Base-by-base conservation (phyloP, 75 land plant species). In the Ceratopteris richardii region DNA sequence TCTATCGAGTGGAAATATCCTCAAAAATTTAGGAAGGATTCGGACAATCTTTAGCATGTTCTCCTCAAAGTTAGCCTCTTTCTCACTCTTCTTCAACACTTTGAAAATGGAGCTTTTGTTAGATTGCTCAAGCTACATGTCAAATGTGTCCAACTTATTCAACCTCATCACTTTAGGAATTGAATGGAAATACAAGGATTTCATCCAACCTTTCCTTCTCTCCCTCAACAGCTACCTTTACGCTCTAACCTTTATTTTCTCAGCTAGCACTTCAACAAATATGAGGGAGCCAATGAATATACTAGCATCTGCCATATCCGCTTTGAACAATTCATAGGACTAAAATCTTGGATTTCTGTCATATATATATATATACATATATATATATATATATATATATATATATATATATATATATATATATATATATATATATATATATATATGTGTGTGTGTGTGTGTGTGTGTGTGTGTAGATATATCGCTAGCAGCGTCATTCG, bases 81-180 rank as follows among this genome's bases (percentile, higher is more conserved):
- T 86, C 63, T 84, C 85, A 78, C 84, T 86, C 61, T 66, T 77
- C 82, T 95, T 95, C 66, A 84, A 76, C 40, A 88, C 72, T 78
- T 91, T 96, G 65, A 94, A 87, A 58, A 86, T 80, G 4, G 99
- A 85, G 54, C 86, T 82, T 26, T 71, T 72, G 64, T 90, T 95
- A 19, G 95, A 89, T 44, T 95, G 99, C 19, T 97, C 99, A 1
- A 95, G 66, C 68, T 95, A 81, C 88, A 95, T 86, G 56, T 85
- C 84, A 48, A 95, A 95, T 7, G 97, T 74, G 0, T 97, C 99
- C 30, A 95, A 69, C 71, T 95, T 95, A 69, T 95, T 95, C 60
- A 95, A 64, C 64, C 92, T 77, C 99, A 95, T 95, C 18, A 95
- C 99, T 31, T 90, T 97, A 23, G 99, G 99, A 97, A 95, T 95